Conservation (phyloP, 495 filamentous ascomycete genomes). For the Bathelium albidoporum region DNA sequence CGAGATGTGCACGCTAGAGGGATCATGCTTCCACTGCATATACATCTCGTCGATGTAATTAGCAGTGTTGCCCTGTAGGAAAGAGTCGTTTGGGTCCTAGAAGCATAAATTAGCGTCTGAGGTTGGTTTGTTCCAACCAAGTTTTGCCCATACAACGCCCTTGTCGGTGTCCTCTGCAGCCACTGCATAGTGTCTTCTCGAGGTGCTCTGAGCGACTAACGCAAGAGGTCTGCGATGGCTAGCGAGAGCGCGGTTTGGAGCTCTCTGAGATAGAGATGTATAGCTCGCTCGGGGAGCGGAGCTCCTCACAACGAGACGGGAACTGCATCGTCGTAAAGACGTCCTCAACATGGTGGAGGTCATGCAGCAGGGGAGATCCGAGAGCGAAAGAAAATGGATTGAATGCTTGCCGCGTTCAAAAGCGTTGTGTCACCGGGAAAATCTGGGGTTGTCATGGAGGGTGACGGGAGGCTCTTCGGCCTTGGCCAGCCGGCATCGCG, state of each 20-base stretch:
- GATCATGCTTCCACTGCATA: constrained; percentile 88
- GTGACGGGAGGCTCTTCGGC: too few relatives aligned
- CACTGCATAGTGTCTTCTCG: constrained; percentile 44
- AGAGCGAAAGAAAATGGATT: not conserved
- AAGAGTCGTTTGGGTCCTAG: constrained; percentile 83
- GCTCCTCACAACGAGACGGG: constrained; percentile 22
- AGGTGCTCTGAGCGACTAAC: constrained; percentile 34
- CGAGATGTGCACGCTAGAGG: constrained; percentile 87
- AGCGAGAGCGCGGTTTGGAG: constrained; percentile 28
- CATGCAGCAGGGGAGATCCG: not conserved
- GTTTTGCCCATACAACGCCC: constrained; percentile 46
- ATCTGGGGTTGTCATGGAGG: not conserved
- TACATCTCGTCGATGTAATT: constrained; percentile 99
- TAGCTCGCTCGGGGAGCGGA: constrained; percentile 20
- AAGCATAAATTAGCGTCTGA: too few relatives aligned
- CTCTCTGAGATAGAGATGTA: constrained; percentile 18
- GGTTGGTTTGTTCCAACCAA: too few relatives aligned
- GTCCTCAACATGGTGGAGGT: constrained; percentile 30
- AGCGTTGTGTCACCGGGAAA: not conserved
- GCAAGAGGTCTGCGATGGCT: constrained; percentile 43
- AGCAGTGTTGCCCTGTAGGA: constrained; percentile 86
- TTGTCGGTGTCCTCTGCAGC: constrained; percentile 45
- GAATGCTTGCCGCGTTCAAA: not conserved
- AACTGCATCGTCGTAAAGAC: constrained; percentile 27
- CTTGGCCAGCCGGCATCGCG: not conserved